Evolutionary conservation across 192 early-diverging fungal species (phyloP).

Genomic region (Kickxella alabastrina): DNA sequence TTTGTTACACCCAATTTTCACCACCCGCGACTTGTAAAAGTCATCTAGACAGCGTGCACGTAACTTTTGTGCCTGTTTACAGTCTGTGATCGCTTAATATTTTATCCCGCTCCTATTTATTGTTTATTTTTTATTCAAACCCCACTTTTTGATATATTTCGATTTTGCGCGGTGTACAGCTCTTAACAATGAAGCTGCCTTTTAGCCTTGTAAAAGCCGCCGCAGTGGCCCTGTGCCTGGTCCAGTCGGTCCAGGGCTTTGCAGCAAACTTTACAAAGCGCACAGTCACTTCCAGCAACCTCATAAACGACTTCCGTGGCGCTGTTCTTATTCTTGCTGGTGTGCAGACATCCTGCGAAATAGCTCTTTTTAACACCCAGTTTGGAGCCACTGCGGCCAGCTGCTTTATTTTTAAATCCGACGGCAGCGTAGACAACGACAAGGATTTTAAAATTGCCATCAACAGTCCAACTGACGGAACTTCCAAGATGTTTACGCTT

Average conservation of each 20-base stretch:
- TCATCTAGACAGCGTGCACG: not conserved
- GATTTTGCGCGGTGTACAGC: too few relatives aligned
- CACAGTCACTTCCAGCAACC: constrained; percentile 8
- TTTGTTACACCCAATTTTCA: not conserved
- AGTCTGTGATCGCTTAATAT: not conserved
- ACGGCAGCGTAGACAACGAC: constrained; percentile 20
- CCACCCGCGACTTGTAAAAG: not conserved
- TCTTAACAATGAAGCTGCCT: constrained; percentile 1
- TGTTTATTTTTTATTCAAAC: not conserved
- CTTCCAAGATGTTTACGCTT: constrained; percentile 10
- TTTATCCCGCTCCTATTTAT: not conserved
- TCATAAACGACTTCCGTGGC: constrained; percentile 16
- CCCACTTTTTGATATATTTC: not conserved
- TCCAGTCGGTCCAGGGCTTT: not conserved
- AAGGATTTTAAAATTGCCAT: constrained; percentile 31
- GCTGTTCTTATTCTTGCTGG: constrained; percentile 24
- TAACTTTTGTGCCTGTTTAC: constrained; percentile 1
- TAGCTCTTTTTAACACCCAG: constrained; percentile 31
- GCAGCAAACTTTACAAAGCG: constrained; percentile 22
- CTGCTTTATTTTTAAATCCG: constrained; percentile 25
- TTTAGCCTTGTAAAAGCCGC: not conserved
- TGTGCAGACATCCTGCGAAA: constrained; percentile 41
- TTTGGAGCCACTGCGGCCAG: constrained; percentile 31
- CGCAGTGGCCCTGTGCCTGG: not conserved
- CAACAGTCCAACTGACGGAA: constrained; percentile 1